Evolutionary conservation across 805 yeast genomes (phyloP).

Genomic region (Candida boidinii): DNA sequence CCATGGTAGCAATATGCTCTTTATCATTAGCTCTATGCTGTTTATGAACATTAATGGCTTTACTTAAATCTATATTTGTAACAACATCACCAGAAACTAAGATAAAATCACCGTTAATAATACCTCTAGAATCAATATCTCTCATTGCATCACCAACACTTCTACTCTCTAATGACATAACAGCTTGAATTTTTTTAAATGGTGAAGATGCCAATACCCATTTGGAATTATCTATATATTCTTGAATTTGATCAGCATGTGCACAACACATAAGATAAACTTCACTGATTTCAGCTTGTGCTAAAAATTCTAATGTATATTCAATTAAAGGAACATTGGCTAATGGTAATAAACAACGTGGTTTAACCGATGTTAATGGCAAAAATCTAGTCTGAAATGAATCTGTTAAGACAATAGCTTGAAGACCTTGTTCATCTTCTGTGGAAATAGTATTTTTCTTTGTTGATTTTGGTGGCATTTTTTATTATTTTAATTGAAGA

Average conservation of each 20-base stretch:
- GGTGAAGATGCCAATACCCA: constrained; percentile 71
- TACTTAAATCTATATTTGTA: constrained; percentile 77
- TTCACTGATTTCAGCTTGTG: constrained; percentile 83
- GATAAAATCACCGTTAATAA: constrained; percentile 83
- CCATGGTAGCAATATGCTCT: constrained; percentile 93
- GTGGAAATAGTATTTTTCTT: constrained; percentile 8
- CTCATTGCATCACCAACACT: constrained; percentile 98
- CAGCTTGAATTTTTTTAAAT: constrained; percentile 65
- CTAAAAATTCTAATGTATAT: constrained; percentile 89
- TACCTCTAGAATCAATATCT: constrained; percentile 84
- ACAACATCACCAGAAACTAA: constrained; percentile 92
- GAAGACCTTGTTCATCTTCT: constrained; percentile 66
- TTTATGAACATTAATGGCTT: constrained; percentile 66
- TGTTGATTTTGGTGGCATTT: constrained; percentile 17
- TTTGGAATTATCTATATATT: constrained; percentile 65
- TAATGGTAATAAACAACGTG: constrained; percentile 85
- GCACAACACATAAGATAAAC: constrained; percentile 85
- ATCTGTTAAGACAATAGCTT: constrained; percentile 92
- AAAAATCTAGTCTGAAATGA: constrained; percentile 86
- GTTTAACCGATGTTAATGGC: constrained; percentile 81
- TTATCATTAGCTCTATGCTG: constrained; percentile 66
- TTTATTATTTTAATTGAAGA: too few species aligned
- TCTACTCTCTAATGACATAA: constrained; percentile 77
- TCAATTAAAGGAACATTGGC: constrained; percentile 93
- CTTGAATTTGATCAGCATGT: constrained; percentile 83